Conservation (phyloP, 1,284 basidiomycete species). For the Phellinidium pouzarii region DNA sequence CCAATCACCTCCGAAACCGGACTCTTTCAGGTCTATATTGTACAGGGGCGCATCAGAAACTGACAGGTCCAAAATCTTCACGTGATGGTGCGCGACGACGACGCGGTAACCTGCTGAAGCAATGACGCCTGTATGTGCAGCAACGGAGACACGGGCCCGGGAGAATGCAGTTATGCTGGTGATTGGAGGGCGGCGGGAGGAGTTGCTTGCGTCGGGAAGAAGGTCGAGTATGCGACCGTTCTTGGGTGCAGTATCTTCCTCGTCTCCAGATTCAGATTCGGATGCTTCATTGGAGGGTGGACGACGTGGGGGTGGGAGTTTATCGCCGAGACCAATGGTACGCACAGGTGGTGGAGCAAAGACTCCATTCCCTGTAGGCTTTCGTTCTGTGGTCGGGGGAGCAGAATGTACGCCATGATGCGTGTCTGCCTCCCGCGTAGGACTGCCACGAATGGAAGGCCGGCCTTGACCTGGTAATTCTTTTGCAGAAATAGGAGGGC, state of each 20-base stretch:
- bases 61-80: conserved; percentile 60
- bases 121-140: conserved; percentile 48
- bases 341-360: conserved; percentile 68
- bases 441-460: conserved; percentile 18
- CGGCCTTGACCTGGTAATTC: conserved; percentile 19
- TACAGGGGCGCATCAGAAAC: conserved; percentile 41
- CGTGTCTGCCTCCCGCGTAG: conserved; percentile 19
- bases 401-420: conserved; percentile 9
- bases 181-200: conserved; percentile 72
- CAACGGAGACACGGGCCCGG: conserved; percentile 46
- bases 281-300: conserved; percentile 29
- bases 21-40: conserved; percentile 54
- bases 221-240: conserved; percentile 41
- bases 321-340: conserved; percentile 59
- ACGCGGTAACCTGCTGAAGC: conserved; percentile 62
- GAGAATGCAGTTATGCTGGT: conserved; percentile 38
- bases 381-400: conserved; percentile 34
- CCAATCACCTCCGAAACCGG: conserved; percentile 37
- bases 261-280: conserved; percentile 39
- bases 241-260: conserved; percentile 34
- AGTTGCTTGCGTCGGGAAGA: conserved; percentile 75
- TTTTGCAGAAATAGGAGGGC: conserved; percentile 7
- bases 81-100: conserved; percentile 52
- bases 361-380: conserved; percentile 36
- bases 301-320: conserved; percentile 55